Conservation (phyloP, 78 protist genomes). For the Dictyostelium brefeldianum region DNA sequence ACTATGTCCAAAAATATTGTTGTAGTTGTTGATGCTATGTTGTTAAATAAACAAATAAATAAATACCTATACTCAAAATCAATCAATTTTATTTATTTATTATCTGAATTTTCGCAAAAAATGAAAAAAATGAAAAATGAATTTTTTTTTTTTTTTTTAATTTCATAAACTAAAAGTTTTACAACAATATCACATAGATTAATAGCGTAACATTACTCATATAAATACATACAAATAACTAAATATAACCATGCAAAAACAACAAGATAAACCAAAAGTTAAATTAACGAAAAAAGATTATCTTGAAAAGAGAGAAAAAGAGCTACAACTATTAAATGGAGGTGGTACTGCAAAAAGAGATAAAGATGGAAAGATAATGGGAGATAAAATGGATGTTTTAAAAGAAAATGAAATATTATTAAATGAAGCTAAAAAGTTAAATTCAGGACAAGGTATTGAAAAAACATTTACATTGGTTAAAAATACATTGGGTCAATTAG, state of each 20-base stretch:
- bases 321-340: constrained; percentile 1
- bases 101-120: too few species aligned
- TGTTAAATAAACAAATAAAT: too few species aligned
- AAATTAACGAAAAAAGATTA: constrained; percentile 24
- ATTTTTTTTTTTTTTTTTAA: too few species aligned
- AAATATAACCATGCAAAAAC: neutral
- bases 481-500: constrained; percentile 58
- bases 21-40: too few species aligned
- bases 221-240: neutral
- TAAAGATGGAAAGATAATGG: neutral
- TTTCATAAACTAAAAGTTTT: too few species aligned
- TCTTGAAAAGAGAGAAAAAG: constrained; percentile 10
- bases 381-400: neutral
- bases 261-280: constrained; percentile 23
- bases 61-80: too few species aligned
- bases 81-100: too few species aligned
- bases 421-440: constrained; percentile 21
- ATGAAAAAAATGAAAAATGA: too few species aligned
- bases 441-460: constrained; percentile 32
- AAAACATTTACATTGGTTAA: constrained; percentile 12
- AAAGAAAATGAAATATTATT: constrained; percentile 34
- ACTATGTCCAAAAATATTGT: too few species aligned
- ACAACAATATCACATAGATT: too few species aligned
- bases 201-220: too few species aligned
- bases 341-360: neutral